Evolutionary conservation across 129 eudicot species (phyloP).

Genomic region (Chrysanthemum makinoi): DNA sequence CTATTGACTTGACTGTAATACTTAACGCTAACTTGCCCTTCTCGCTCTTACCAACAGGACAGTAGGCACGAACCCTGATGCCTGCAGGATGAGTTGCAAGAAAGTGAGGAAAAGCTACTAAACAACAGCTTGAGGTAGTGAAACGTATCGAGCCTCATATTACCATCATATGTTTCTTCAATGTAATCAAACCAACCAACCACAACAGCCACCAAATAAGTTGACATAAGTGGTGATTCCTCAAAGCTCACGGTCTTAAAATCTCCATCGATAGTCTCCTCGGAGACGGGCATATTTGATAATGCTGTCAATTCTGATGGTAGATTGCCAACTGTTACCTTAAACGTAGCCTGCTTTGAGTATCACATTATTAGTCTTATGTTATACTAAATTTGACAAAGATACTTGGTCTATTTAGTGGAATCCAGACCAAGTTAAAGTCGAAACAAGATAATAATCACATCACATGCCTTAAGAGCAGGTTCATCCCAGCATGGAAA

Average conservation of each 20-base stretch:
- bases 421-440: too few species aligned
- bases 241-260: constrained; percentile 41
- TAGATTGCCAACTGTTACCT: constrained; percentile 36
- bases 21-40: constrained; percentile 43
- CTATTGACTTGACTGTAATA: constrained; percentile 46
- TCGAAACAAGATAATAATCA: not conserved
- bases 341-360: constrained; percentile 45
- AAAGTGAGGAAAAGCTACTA: not conserved
- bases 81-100: constrained; percentile 33
- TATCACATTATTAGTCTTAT: not conserved
- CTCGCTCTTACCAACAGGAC: constrained; percentile 53
- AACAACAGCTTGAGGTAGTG: constrained; percentile 4
- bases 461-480: constrained; percentile 43
- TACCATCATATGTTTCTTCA: constrained; percentile 52
- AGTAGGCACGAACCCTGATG: constrained; percentile 46
- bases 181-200: constrained; percentile 51
- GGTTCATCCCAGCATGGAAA: constrained; percentile 71
- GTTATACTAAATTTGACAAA: not conserved
- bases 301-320: constrained; percentile 44
- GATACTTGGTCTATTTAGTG: too few species aligned
- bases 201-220: constrained; percentile 62
- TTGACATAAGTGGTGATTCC: constrained; percentile 58
- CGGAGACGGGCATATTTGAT: constrained; percentile 53
- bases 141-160: constrained; percentile 11
- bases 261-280: constrained; percentile 32